Evolutionary conservation across 2,329 filamentous ascomycete genomes (phyloP), one percentile per base, ranked within the genome.

Genomic region (Fusarium stilboides): DNA sequence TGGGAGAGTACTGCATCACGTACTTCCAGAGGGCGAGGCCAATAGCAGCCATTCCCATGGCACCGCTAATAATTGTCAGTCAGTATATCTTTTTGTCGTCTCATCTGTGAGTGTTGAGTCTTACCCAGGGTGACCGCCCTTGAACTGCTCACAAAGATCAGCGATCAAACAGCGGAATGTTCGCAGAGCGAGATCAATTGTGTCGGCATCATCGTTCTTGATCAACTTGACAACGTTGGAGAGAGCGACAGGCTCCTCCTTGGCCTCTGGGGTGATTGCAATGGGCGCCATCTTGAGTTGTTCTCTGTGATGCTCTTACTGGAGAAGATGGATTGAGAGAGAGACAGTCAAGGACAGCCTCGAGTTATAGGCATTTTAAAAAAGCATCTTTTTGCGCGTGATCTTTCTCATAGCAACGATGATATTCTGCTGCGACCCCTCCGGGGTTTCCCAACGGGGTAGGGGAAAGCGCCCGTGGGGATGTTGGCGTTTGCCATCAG

Each of bases 121-220:
- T 70, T 80, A 89, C 86, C 89, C 90, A 19, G 89, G 90, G 74
- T 92, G 90, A 0, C 90, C 90, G 36, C 89, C 89, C 65, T 87
- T 87, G 77, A 91, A 92, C 68, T 92, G 89, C 75, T 92, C 85
- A 72, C 89, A 92, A 5, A 92, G 78, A 74, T 92, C 90, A 44
- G 90, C 88, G 61, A 92, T 89, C 31, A 92, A 78, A 50, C 86
- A 80, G 56, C 90, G 82, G 74, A 91, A 91, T 8, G 86, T 87
- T 70, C 84, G 85, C 51, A 92, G 77, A 3, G 90, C 87, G 20
- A 86, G 75, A 49, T 88, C 83, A 53, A 77, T 74, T 31, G 62
- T 76, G 42, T 71, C 46, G 8, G 70, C 40, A 47, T 76, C 73
- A 36, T 75, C 71, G 13, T 69, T 74, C 40, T 72, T 64, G 57